These are phyloP conservation scores for Gamarada debralockiae DNA, from an alignment of 495 filamentous ascomycete genomes.

Conservation along the genomic window DNA sequence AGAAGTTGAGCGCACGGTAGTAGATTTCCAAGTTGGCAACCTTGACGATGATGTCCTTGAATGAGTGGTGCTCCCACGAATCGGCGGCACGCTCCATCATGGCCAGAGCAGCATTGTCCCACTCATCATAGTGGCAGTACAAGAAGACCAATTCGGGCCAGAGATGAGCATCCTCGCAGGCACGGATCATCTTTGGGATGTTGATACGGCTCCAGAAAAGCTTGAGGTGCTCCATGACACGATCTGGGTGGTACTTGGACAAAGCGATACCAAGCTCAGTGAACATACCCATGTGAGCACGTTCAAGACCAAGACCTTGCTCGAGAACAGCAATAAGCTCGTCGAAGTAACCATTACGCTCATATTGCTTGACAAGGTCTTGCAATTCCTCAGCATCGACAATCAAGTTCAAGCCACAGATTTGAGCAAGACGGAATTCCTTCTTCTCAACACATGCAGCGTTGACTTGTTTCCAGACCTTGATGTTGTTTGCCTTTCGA, in stretches of 20 bases:
- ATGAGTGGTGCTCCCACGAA: constrained; percentile 99
- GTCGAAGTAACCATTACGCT: constrained; percentile 96
- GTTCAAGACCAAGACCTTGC: constrained; percentile 81
- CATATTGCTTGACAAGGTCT: constrained; percentile 92
- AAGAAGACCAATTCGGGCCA: constrained; percentile 99
- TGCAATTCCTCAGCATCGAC: constrained; percentile 96
- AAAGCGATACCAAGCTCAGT: constrained; percentile 93
- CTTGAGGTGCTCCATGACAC: constrained; percentile 97
- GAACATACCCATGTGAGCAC: constrained; percentile 80
- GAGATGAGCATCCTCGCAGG: constrained; percentile 90
- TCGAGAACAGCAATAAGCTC: constrained; percentile 94
- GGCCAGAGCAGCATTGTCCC: constrained; percentile 95
- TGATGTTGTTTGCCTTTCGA: constrained; percentile 98
- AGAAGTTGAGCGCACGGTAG: constrained; percentile 97
- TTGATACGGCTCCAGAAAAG: constrained; percentile 99
- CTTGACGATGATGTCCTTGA: constrained; percentile 99
- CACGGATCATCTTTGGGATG: constrained; percentile 95
- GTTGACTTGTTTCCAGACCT: constrained; percentile 99
- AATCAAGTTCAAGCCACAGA: constrained; percentile 97
- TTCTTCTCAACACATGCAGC: constrained; percentile 96
- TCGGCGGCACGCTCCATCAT: constrained; percentile 99
- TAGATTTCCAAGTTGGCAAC: constrained; percentile 99
- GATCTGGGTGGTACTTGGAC: constrained; percentile 94
- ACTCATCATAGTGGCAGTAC: constrained; percentile 99
- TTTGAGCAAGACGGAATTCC: constrained; percentile 98